Percentiles rank a stretch among this genome's conserved stretches.
phyloP scores from a whole-genome alignment of 2,329 filamentous ascomycete species.

The Basipetospora chlamydospora region DNA sequence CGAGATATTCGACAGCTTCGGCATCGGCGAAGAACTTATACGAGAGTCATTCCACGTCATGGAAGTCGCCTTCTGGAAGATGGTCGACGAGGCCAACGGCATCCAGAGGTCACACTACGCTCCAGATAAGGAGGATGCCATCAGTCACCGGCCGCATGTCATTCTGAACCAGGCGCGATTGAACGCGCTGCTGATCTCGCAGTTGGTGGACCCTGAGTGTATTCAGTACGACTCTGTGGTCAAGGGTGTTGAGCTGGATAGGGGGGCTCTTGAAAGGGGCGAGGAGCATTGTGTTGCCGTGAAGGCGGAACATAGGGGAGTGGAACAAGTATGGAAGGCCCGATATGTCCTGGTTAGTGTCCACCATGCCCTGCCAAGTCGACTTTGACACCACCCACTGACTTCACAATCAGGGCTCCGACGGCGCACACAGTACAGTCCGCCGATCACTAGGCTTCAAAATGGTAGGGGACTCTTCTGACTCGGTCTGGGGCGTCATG shows the following conservation, averaged over 20 bases:
- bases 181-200: conserved; percentile 37
- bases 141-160: conserved; percentile 40
- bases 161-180: conserved; percentile 42
- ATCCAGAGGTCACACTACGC: conserved; percentile 33
- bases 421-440: conserved; percentile 36
- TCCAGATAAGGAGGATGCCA: conserved; percentile 36
- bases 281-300: conserved; percentile 26
- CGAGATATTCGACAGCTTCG: conserved; percentile 47
- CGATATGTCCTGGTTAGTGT: conserved; percentile 35
- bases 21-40: conserved; percentile 36
- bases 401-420: conserved; percentile 18
- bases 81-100: conserved; percentile 11
- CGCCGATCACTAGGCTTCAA: conserved; percentile 34
- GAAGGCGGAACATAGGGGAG: conserved; percentile 24
- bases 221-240: conserved; percentile 38
- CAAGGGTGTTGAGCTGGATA: conserved; percentile 33
- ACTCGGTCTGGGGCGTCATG: conserved; percentile 43
- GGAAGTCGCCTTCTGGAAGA: conserved; percentile 42
- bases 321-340: conserved; percentile 24
- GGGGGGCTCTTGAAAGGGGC: conserved; percentile 18
- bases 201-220: conserved; percentile 21
- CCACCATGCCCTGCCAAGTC: not conserved
- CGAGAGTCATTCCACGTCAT: conserved; percentile 41
- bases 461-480: conserved; percentile 45
- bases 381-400: too few species aligned